Evolutionary conservation across 1,139 yeast species (phyloP).

Genomic region (Geotrichum carabidarum): DNA sequence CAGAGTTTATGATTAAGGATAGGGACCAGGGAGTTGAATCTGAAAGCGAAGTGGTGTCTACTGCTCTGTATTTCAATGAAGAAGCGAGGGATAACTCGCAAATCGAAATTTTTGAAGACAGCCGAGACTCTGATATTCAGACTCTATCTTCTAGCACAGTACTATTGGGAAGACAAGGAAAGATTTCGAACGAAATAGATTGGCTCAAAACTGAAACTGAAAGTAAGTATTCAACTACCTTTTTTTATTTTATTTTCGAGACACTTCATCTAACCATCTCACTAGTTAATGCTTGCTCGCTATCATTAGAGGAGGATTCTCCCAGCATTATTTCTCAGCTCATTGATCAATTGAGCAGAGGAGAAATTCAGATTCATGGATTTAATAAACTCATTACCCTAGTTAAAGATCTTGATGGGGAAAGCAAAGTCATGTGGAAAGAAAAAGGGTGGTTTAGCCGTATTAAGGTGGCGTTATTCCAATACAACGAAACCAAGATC

Average conservation of each 20-base stretch:
- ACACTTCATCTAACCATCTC: no score
- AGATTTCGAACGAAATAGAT: background rate
- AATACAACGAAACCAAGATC: background rate
- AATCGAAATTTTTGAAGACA: conserved; percentile 13
- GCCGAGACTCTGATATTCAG: background rate
- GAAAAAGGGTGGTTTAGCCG: conserved; percentile 10
- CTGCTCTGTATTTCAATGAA: background rate
- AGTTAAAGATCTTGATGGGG: conserved; percentile 9
- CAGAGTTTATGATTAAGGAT: no score
- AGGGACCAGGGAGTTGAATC: background rate
- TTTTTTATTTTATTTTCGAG: background rate
- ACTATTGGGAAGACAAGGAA: background rate
- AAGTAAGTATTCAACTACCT: background rate
- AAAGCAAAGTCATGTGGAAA: conserved; percentile 5
- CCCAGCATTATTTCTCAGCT: background rate
- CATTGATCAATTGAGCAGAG: background rate
- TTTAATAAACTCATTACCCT: conserved; percentile 8
- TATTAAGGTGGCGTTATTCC: background rate
- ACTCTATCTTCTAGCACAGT: background rate
- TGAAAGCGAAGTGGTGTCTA: background rate
- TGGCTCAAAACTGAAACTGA: conserved; percentile 15
- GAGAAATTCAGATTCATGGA: conserved; percentile 4
- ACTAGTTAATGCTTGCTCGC: conserved; percentile 6
- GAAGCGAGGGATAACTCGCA: background rate
- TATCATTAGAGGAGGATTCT: conserved; percentile 1